A percentile compares a stretch with the other conserved stretches of the same genome.
Conservation (phyloP, 139 green algal genomes). For the Picochlorum sp. region DNA sequence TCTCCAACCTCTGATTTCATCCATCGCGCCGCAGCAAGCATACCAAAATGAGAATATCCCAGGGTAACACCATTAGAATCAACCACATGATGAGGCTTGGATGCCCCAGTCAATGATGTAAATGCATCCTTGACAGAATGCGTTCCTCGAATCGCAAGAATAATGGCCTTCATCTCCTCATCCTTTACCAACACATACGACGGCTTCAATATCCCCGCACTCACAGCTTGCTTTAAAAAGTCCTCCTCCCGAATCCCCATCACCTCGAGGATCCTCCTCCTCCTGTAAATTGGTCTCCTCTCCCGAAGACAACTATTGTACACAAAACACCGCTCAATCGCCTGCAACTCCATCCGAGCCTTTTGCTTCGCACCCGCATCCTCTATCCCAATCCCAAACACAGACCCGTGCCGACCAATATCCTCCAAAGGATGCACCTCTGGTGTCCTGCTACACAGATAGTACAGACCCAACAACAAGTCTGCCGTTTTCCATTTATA, state of each 20-base stretch:
- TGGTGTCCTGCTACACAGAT: slow-evolving; percentile 44
- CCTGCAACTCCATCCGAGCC: slow-evolving; percentile 42
- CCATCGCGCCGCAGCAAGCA: slow-evolving; percentile 81
- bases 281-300: slow-evolving; percentile 35
- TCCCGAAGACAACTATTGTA: slow-evolving; percentile 66
- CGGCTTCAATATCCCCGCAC: slow-evolving; percentile 66
- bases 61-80: slow-evolving; percentile 52
- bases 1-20: slow-evolving; percentile 36
- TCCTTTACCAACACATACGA: slow-evolving; percentile 66
- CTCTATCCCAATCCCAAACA: slow-evolving; percentile 8
- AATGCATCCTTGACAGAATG: slow-evolving; percentile 74
- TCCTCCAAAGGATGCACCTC: slow-evolving; percentile 50
- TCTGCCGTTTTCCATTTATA: slow-evolving; percentile 69
- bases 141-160: slow-evolving; percentile 75
- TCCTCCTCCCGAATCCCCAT: slow-evolving; percentile 36
- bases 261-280: slow-evolving; percentile 34
- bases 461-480: slow-evolving; percentile 73
- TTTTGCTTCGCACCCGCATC: slow-evolving; percentile 5
- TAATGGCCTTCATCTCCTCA: slow-evolving; percentile 33
- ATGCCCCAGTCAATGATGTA: slow-evolving; percentile 59
- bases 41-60: slow-evolving; percentile 80
- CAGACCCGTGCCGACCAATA: slow-evolving; percentile 37
- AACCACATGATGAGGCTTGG: slow-evolving; percentile 78
- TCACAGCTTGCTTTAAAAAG: slow-evolving; percentile 54
- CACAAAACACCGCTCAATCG: slow-evolving; percentile 51